These are phyloP conservation scores for Ogataea thermomethanolica DNA, from an alignment of 805 yeast species.

Conservation along the genomic window DNA sequence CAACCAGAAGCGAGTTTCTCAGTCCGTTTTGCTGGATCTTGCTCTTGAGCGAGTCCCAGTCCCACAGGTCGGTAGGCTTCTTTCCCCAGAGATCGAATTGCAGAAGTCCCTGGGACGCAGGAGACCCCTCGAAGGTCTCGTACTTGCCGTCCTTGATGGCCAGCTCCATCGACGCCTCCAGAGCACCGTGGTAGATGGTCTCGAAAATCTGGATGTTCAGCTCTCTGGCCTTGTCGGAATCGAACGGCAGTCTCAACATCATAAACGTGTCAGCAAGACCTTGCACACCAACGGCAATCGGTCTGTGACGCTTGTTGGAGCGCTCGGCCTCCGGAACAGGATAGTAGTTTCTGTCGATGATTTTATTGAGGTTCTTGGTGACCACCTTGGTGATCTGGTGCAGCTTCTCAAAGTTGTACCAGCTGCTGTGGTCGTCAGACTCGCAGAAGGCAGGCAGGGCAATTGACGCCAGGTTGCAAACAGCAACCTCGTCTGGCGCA, in stretches of 20 bases:
- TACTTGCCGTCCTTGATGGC: slow-evolving; percentile 50
- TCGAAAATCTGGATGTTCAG: slow-evolving; percentile 58
- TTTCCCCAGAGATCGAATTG: slow-evolving; percentile 58
- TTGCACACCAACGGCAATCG: slow-evolving; percentile 62
- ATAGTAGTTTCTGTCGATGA: slow-evolving; percentile 53
- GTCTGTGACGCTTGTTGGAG: slow-evolving; percentile 57
- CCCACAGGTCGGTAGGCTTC: slow-evolving; percentile 56
- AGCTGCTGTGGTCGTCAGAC: slow-evolving; percentile 37
- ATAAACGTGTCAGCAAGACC: slow-evolving; percentile 60
- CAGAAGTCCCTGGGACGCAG: slow-evolving; percentile 54
- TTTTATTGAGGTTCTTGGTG: slow-evolving; percentile 51
- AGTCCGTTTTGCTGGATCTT: slow-evolving; percentile 47
- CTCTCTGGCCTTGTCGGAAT: slow-evolving; percentile 53
- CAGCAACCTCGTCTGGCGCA: slow-evolving; percentile 55
- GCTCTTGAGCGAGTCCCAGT: slow-evolving; percentile 54
- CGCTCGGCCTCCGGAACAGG: slow-evolving; percentile 53
- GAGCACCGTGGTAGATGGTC: slow-evolving; percentile 58
- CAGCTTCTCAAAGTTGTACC: slow-evolving; percentile 55
- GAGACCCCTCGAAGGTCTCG: slow-evolving; percentile 51
- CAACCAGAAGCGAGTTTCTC: slow-evolving; percentile 57
- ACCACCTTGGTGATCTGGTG: slow-evolving; percentile 54
- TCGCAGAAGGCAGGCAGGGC: slow-evolving; percentile 57
- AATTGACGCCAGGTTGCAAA: slow-evolving; percentile 58
- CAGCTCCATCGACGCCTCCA: slow-evolving; percentile 54
- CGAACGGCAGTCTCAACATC: slow-evolving; percentile 54